Base-by-base conservation (phyloP, 2,329 filamentous ascomycete species). In the Endoconidiophora polonica region DNA sequence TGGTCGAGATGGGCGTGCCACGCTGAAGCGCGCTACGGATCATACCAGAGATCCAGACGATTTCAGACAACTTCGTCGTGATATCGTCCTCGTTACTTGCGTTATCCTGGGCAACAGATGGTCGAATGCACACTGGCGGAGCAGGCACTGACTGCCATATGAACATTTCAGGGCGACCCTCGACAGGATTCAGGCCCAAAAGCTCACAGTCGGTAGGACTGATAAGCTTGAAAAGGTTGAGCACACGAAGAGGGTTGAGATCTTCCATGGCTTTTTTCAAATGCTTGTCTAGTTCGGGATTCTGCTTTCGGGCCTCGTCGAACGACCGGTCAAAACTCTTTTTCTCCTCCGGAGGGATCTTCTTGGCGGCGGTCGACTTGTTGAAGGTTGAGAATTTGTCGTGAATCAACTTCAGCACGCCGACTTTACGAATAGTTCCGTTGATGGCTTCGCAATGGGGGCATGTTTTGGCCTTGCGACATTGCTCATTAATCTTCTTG, bases 81-180 rank as follows among this genome's bases (percentile, higher is more conserved):
- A 98, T 76, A 59, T 98, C 91, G 60, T 98, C 91, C 63, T 98
- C 91, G 18, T 86, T 98, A 56, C 86, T 95, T 3, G 88, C 84
- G 54, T 79, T 85, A 55, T 96, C 91, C 63, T 96, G 91, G 26
- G 83, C 83, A 16, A 98, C 91, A 0, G 88, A 95, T 0, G 91
- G 91, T 53, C 91, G 76, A 58, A 98, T 94, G 57, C 86, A 93
- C 4, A 96, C 85, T 0, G 91, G 91, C 1, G 91, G 90, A 0
- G 90, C 90, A 1, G 91, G 91, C 36, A 98, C 74, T 59, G 87
- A 94, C 61, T 94, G 88, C 91, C 91, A 98, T 42, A 98, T 78
- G 63, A 96, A 93, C 79, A 94, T 94, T 62, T 98, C 91, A 0
- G 91, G 91, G 16, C 88, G 76, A 9, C 86, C 86, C 58, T 94